A percentile compares a stretch with the other conserved stretches of the same genome.
phyloP scores from a whole-genome alignment of 2,329 filamentous ascomycete genomes.

The Simplicillium sp. region DNA sequence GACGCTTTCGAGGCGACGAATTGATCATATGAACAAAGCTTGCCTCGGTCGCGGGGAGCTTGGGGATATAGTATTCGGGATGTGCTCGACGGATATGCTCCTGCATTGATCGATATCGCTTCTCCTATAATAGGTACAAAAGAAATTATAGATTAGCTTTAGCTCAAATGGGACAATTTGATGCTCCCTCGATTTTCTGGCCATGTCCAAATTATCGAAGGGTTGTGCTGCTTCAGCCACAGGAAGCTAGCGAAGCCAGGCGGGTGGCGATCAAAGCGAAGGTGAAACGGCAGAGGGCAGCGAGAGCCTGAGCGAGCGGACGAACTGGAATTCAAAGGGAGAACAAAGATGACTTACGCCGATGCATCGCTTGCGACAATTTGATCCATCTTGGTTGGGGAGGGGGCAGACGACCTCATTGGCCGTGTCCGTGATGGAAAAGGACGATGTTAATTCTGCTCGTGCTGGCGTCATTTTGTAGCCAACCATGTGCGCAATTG shows the following conservation, averaged over 20 bases:
- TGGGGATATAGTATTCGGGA: slow-evolving; percentile 93
- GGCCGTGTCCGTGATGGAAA: slow-evolving; percentile 83
- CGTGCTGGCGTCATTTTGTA: slow-evolving; percentile 72
- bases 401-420: slow-evolving; percentile 97
- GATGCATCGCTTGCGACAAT: slow-evolving; percentile 94
- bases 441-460: slow-evolving; percentile 78
- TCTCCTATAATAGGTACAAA: slow-evolving; percentile 61
- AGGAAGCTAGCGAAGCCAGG: too few relatives aligned
- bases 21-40: slow-evolving; percentile 96
- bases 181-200: slow-evolving; percentile 2
- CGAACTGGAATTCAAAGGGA: slow-evolving; percentile 3
- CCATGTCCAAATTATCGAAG: background rate
- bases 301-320: background rate
- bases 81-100: slow-evolving; percentile 97
- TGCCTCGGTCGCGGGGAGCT: slow-evolving; percentile 95
- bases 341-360: slow-evolving; percentile 62
- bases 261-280: slow-evolving; percentile 8
- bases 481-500: slow-evolving; percentile 41
- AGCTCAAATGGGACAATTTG: background rate
- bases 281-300: background rate
- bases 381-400: slow-evolving; percentile 90
- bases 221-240: too few relatives aligned
- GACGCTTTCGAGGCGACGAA: slow-evolving; percentile 68
- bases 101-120: slow-evolving; percentile 96
- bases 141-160: slow-evolving; percentile 5